Base-by-base conservation (phyloP, 345 rosid species). In the Stellera chamaejasme region DNA sequence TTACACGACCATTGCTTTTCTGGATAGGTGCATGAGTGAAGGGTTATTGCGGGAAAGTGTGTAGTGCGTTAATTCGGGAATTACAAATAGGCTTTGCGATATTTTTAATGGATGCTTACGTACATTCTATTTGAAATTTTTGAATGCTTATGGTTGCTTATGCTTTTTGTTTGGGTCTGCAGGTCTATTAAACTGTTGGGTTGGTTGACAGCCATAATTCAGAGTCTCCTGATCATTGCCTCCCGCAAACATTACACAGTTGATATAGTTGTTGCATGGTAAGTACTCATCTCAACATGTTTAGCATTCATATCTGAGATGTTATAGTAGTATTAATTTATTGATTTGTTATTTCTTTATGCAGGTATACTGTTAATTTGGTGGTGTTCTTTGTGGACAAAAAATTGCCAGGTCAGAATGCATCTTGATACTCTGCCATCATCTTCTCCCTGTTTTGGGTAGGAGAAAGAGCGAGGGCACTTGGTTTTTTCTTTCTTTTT, bases 241-340 rank as follows among this genome's bases (percentile, higher is more conserved):
- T 94, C 99, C 32, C 87, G 97, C 69, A 94, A 94, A 73, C 99
- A 94, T 84, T 94, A 94, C 81, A 82, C 88, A 0, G 97, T 90
- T 8, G 99, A 94, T 41, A 81, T 94, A 0, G 95, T 90, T 54
- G 99, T 94, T 69, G 99, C 99, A 19, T 90, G 99, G 99, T 93
- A 73, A 52, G 74, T 59, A 55, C 13, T 19, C 11, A 54, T 8
- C 53, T 9, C 9, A 32, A 32, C 39, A 32, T 32, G 39, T 32
- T 32, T 32, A 32, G 39, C 39, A 32, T 32, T 32, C 39, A 32
- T 52, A 50, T 58, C 41, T 56, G n/a, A 45, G 41, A 61, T 50
- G 56, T 60, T 39, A 57, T 25, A 12, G 23, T 19, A 19, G 23
- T 19, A 19, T 19, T 19, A 19, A 19, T 19, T 19, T 19, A 19